Conservation (phyloP, 345 rosid genomes). For the Salix caprea region DNA sequence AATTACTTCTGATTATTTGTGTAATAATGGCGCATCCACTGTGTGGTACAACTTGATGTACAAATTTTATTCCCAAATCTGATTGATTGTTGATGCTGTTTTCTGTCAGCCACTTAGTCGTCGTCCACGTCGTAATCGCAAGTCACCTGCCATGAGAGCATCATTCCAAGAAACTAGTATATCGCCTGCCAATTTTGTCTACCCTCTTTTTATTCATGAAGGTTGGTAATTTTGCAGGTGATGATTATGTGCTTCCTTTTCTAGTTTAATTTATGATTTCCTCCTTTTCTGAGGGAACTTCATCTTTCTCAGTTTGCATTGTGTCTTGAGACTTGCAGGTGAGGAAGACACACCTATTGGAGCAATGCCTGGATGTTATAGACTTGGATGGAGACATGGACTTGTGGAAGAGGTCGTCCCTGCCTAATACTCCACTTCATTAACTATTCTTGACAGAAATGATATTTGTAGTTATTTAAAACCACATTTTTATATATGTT, state of each 20-base stretch:
- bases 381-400: slow-evolving; percentile 98
- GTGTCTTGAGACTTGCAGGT: slow-evolving; percentile 41
- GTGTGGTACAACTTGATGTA: not conserved
- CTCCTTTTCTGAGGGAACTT: not conserved
- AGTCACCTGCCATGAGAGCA: slow-evolving; percentile 58
- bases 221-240: slow-evolving; percentile 41
- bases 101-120: slow-evolving; percentile 59
- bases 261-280: not conserved
- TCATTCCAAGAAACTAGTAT: slow-evolving; percentile 82
- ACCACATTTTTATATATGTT: not conserved
- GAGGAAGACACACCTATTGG: slow-evolving; percentile 96
- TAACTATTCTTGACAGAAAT: not conserved
- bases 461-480: not conserved
- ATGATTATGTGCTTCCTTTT: not conserved
- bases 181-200: slow-evolving; percentile 83
- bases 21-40: not conserved
- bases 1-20: not conserved
- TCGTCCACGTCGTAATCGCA: slow-evolving; percentile 84
- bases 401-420: slow-evolving; percentile 70
- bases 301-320: not conserved
- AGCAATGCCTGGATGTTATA: slow-evolving; percentile 98
- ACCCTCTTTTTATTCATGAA: slow-evolving; percentile 94
- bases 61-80: not conserved
- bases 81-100: not conserved
- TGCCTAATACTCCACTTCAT: not conserved